phyloP scores from a whole-genome alignment of 2,329 filamentous ascomycete species.

The Arthrinium puccinioides region DNA sequence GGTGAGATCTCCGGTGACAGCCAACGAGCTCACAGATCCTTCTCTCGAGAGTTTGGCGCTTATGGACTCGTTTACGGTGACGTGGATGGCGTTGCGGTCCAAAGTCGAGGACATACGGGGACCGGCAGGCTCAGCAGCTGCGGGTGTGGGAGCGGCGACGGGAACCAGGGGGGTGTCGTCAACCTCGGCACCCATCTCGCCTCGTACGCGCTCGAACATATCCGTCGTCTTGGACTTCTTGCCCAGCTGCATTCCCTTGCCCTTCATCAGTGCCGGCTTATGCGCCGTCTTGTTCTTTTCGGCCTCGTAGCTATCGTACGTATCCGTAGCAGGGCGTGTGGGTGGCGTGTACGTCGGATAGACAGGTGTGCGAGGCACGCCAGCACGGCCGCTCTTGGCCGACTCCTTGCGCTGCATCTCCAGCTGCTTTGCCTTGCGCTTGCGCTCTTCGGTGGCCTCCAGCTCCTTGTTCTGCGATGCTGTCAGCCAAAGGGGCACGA shows the following conservation, averaged over 20 bases:
- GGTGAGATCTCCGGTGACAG: slow-evolving; percentile 87
- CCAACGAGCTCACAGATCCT: slow-evolving; percentile 76
- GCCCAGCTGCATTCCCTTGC: slow-evolving; percentile 97
- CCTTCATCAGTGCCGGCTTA: slow-evolving; percentile 62
- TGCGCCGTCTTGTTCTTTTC: slow-evolving; percentile 82
- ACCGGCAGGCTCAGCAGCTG: slow-evolving; percentile 41
- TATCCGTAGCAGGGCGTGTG: slow-evolving; percentile 65
- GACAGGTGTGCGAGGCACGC: slow-evolving; percentile 64
- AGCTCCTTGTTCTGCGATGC: slow-evolving; percentile 83
- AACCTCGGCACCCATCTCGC: slow-evolving; percentile 79
- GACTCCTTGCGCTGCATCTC: slow-evolving; percentile 98
- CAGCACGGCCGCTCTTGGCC: slow-evolving; percentile 63
- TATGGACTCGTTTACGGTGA: slow-evolving; percentile 85
- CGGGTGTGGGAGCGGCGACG: slow-evolving; percentile 37
- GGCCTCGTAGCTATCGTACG: slow-evolving; percentile 90
- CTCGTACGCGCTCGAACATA: slow-evolving; percentile 93
- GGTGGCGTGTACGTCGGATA: slow-evolving; percentile 89
- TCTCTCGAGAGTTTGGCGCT: slow-evolving; percentile 83
- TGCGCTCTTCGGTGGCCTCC: slow-evolving; percentile 95
- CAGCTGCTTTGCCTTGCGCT: slow-evolving; percentile 96
- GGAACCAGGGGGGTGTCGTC: slow-evolving; percentile 69
- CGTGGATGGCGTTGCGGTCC: slow-evolving; percentile 79
- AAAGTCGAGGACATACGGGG: slow-evolving; percentile 57
- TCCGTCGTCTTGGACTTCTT: slow-evolving; percentile 98
- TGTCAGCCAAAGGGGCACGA: slow-evolving; percentile 4